Evolutionary conservation across 805 yeast genomes (phyloP).

Genomic region (Saccharomycopsis sp.): DNA sequence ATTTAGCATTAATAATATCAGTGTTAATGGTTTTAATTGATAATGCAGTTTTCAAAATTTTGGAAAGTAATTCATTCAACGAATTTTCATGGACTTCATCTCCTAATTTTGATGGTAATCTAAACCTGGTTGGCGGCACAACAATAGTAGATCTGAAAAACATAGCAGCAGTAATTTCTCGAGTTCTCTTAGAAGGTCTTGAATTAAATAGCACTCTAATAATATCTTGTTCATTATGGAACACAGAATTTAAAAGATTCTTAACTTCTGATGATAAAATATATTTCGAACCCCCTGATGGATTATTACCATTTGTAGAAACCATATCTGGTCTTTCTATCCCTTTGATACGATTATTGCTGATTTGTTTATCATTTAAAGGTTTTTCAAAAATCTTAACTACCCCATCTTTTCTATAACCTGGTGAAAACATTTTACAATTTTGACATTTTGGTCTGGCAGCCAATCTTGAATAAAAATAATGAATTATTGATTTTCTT

Average conservation of each 20-base stretch:
- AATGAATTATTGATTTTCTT: constrained; percentile 67
- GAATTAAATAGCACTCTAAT: constrained; percentile 75
- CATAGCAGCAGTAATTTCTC: constrained; percentile 58
- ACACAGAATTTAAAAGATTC: constrained; percentile 68
- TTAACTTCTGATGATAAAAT: constrained; percentile 83
- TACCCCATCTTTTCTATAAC: constrained; percentile 90
- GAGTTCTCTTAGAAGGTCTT: constrained; percentile 39
- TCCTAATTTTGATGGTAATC: constrained; percentile 94
- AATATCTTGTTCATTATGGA: constrained; percentile 62
- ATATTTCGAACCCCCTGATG: constrained; percentile 62
- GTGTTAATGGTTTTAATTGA: constrained; percentile 86
- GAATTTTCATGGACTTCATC: constrained; percentile 94
- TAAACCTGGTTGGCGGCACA: constrained; percentile 95
- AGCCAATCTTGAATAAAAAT: constrained; percentile 65
- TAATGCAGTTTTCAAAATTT: constrained; percentile 70
- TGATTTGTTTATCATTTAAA: constrained; percentile 70
- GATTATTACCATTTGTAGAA: constrained; percentile 29
- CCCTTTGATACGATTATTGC: constrained; percentile 81
- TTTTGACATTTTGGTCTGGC: constrained; percentile 87
- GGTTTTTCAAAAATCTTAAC: constrained; percentile 88
- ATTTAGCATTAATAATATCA: constrained; percentile 57
- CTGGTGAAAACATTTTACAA: constrained; percentile 93
- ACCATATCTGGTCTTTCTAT: constrained; percentile 66
- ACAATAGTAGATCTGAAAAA: constrained; percentile 84
- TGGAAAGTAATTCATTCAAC: constrained; percentile 82